Percentiles rank a stretch among this genome's conserved stretches.
Conservation (phyloP, 2,329 filamentous ascomycete species). For the Aspergillus uvarum region DNA sequence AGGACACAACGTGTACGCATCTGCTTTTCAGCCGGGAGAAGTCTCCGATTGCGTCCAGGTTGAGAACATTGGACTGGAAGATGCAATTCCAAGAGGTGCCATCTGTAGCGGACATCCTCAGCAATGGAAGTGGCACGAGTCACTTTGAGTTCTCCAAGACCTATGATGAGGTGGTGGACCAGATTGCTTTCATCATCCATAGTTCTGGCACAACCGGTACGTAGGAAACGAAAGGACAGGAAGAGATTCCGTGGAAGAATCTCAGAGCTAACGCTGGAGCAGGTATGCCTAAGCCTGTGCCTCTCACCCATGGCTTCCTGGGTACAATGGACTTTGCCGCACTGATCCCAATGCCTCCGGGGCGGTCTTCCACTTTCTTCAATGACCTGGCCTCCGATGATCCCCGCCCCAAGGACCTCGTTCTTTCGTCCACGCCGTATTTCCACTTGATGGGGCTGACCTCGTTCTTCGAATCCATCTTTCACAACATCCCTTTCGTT, state of each 20-base stretch:
- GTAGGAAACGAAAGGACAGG: not conserved
- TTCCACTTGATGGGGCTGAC: conserved; percentile 32
- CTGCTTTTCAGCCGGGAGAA: not conserved
- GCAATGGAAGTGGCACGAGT: not conserved
- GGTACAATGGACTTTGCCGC: conserved; percentile 12
- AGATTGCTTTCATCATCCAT: conserved; percentile 30
- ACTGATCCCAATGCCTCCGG: conserved; percentile 16
- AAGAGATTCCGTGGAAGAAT: not conserved
- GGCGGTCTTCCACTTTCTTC: conserved; percentile 14
- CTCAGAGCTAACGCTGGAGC: conserved; percentile 20
- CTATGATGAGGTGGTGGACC: conserved; percentile 26
- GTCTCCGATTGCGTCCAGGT: not conserved
- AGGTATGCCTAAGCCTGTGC: conserved; percentile 34
- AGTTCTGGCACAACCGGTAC: conserved; percentile 41
- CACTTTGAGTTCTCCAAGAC: conserved; percentile 20
- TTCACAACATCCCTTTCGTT: conserved; percentile 19
- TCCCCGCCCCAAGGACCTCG: conserved; percentile 10
- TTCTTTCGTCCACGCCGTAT: conserved; percentile 23
- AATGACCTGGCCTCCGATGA: conserved; percentile 6
- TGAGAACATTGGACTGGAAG: not conserved
- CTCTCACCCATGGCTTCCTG: conserved; percentile 31
- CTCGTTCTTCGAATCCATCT: conserved; percentile 19
- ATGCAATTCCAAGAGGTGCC: not conserved
- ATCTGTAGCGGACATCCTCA: conserved; percentile 4
- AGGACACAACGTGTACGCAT: not conserved